A percentile compares a stretch with the other conserved stretches of the same genome.
Conservation (phyloP, 2,329 filamentous ascomycete genomes). For the Claviceps capensis region DNA sequence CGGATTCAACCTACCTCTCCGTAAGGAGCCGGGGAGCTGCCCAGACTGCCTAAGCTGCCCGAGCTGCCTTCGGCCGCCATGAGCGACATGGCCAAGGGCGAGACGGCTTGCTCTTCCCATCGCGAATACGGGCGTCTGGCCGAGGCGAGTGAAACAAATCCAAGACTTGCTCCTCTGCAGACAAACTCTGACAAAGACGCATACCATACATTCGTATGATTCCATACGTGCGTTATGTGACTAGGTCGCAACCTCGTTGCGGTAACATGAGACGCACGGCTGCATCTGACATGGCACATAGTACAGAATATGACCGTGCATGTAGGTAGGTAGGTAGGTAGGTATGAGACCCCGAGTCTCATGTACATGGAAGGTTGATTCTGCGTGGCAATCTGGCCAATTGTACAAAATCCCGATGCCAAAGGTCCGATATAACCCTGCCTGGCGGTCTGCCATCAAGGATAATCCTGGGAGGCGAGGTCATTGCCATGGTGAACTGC, state of each 20-base stretch:
- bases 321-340: neutral
- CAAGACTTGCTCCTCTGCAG: too few relatives aligned
- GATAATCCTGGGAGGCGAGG: neutral
- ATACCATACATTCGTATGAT: too few relatives aligned
- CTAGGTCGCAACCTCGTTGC: too few relatives aligned
- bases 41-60: neutral
- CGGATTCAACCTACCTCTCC: too few relatives aligned
- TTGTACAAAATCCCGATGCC: neutral
- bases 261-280: too few relatives aligned
- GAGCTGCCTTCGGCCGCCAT: neutral
- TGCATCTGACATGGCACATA: too few relatives aligned
- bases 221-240: too few relatives aligned
- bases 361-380: neutral
- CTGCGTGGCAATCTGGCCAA: neutral
- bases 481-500: neutral
- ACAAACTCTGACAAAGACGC: too few relatives aligned
- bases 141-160: too few relatives aligned
- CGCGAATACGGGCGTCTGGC: neutral
- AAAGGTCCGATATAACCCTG: neutral
- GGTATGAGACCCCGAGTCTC: neutral
- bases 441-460: neutral
- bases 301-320: too few relatives aligned
- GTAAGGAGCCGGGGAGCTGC: too few relatives aligned
- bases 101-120: constrained; percentile 7
- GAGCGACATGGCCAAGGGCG: constrained; percentile 9